phyloP scores from a whole-genome alignment of 2,329 filamentous ascomycete species.

The Monosporascus sp. region DNA sequence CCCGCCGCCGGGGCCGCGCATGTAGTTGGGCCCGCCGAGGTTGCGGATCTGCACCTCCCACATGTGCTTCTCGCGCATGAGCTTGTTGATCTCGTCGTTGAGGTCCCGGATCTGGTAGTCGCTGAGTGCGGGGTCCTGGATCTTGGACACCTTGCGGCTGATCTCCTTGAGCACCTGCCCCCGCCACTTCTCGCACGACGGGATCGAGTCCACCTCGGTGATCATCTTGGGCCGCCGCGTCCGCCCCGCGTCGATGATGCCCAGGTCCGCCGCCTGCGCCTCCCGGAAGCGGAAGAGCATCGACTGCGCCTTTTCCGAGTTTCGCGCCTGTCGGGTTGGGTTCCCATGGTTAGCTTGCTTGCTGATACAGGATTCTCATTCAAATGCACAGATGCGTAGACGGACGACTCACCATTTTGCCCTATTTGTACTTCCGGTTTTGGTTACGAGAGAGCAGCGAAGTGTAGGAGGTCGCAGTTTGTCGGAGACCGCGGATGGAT shows the following conservation, averaged over 20 bases:
- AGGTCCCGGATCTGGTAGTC: slow-evolving; percentile 97
- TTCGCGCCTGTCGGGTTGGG: slow-evolving; percentile 63
- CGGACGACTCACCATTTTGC: slow-evolving; percentile 21
- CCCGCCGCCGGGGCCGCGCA: slow-evolving; percentile 57
- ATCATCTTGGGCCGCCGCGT: slow-evolving; percentile 88
- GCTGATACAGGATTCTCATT: background rate
- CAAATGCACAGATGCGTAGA: background rate
- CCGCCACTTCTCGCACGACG: slow-evolving; percentile 93
- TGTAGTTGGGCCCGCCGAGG: slow-evolving; percentile 95
- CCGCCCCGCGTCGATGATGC: slow-evolving; percentile 89
- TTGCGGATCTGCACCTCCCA: slow-evolving; percentile 98
- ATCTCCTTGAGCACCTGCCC: slow-evolving; percentile 97
- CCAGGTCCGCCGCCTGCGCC: slow-evolving; percentile 90
- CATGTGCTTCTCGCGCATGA: slow-evolving; percentile 98
- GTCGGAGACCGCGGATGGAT: background rate
- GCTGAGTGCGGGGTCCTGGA: slow-evolving; percentile 85
- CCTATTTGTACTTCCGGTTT: background rate
- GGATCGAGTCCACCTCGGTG: slow-evolving; percentile 77
- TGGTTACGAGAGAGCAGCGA: background rate
- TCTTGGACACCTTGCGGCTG: slow-evolving; percentile 90
- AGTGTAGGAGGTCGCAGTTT: background rate
- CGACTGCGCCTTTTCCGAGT: slow-evolving; percentile 97
- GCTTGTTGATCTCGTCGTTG: slow-evolving; percentile 98
- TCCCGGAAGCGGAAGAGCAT: slow-evolving; percentile 99
- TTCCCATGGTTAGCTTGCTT: slow-evolving; percentile 1